phyloP scores from a whole-genome alignment of 768 basidiomycete genomes.

The Boletus vinaceobasis region DNA sequence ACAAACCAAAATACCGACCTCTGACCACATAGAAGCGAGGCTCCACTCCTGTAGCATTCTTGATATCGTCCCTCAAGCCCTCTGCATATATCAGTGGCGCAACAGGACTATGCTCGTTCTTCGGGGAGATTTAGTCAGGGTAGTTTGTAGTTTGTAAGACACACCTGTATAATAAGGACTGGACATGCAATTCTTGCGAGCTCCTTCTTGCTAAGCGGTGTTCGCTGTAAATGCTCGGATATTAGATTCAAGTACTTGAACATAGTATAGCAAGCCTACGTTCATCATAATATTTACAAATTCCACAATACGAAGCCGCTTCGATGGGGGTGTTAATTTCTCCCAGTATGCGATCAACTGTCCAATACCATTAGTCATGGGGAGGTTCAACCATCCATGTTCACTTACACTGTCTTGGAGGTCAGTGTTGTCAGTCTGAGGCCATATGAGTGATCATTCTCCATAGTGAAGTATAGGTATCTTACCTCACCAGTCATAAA shows the following conservation, averaged over 20 bases:
- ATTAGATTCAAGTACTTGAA: background rate
- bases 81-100: slow-evolving; percentile 59
- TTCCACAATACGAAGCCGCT: slow-evolving; percentile 50
- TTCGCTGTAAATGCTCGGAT: slow-evolving; percentile 41
- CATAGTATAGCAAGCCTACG: slow-evolving; percentile 36
- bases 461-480: background rate
- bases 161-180: slow-evolving; percentile 66
- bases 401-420: slow-evolving; percentile 60
- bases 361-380: slow-evolving; percentile 8
- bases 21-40: slow-evolving; percentile 57
- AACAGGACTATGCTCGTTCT: slow-evolving; percentile 61
- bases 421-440: slow-evolving; percentile 40
- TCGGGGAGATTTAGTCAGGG: slow-evolving; percentile 1
- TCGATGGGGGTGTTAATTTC: slow-evolving; percentile 48
- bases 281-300: slow-evolving; percentile 56
- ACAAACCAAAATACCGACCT: slow-evolving; percentile 38
- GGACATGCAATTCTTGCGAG: slow-evolving; percentile 57
- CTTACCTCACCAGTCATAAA: slow-evolving; percentile 58
- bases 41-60: slow-evolving; percentile 43
- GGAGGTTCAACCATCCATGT: background rate
- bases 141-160: slow-evolving; percentile 6
- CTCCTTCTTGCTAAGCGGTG: slow-evolving; percentile 45
- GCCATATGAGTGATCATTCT: slow-evolving; percentile 2
- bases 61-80: slow-evolving; percentile 45
- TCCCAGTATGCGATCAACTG: slow-evolving; percentile 71